Conservation (phyloP, 2,329 filamentous ascomycete genomes). For the Alternaria brassicicola region DNA sequence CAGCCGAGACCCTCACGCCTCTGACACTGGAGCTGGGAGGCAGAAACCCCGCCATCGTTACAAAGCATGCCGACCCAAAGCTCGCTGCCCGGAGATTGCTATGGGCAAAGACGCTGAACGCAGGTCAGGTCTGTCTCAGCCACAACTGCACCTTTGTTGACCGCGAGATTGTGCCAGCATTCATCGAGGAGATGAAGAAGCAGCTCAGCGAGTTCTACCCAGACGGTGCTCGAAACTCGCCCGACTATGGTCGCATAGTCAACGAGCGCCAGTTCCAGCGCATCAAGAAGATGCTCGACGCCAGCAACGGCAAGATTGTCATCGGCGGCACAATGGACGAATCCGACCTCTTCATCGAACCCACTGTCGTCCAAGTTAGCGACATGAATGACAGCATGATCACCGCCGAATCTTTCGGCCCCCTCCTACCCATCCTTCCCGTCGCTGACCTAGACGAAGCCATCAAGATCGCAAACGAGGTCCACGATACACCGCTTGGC, state of each 20-base stretch:
- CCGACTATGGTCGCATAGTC: constrained; percentile 80
- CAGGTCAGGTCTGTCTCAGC: constrained; percentile 88
- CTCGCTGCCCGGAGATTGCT: constrained; percentile 83
- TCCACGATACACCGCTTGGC: constrained; percentile 82
- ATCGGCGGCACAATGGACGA: constrained; percentile 85
- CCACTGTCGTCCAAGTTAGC: constrained; percentile 86
- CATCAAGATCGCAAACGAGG: constrained; percentile 77
- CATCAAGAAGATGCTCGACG: constrained; percentile 90
- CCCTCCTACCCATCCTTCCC: constrained; percentile 82
- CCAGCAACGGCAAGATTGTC: constrained; percentile 80
- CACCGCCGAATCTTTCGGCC: constrained; percentile 86
- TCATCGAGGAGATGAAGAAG: constrained; percentile 75
- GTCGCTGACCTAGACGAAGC: constrained; percentile 83
- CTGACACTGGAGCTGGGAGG: constrained; percentile 90
- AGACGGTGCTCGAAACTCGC: constrained; percentile 75
- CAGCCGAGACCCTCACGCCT: constrained; percentile 69
- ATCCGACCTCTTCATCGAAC: constrained; percentile 81
- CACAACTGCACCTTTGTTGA: constrained; percentile 94
- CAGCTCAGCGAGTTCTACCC: constrained; percentile 82
- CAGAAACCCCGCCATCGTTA: constrained; percentile 88
- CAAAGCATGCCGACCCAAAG: constrained; percentile 77
- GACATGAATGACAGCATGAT: constrained; percentile 78
- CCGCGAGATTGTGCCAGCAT: constrained; percentile 70
- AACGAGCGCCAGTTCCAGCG: constrained; percentile 80
- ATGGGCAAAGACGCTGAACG: constrained; percentile 87